phyloP scores from a whole-genome alignment of 495 filamentous ascomycete species.

The Aspergillus nidulans region DNA sequence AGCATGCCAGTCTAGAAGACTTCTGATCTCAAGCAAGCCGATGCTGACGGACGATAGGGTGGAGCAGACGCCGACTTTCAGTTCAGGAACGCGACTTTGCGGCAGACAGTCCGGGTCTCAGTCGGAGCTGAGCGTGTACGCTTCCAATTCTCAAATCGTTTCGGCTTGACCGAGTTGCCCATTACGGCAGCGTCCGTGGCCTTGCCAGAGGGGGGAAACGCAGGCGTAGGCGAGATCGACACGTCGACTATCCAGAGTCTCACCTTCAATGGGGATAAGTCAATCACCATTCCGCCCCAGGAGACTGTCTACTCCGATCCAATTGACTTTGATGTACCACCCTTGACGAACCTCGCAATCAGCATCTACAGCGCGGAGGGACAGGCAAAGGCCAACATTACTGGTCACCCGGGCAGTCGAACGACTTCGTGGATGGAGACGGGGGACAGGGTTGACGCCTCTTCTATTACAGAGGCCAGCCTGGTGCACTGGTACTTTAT shows the following conservation, averaged over 20 bases:
- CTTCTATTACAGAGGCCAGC: constrained; percentile 38
- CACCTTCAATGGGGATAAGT: constrained; percentile 51
- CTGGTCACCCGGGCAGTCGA: constrained; percentile 64
- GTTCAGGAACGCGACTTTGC: constrained; percentile 56
- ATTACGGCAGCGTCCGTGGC: constrained; percentile 58
- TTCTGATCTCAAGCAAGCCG: constrained; percentile 4
- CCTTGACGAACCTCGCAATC: constrained; percentile 50
- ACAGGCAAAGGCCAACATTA: constrained; percentile 54
- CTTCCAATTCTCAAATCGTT: constrained; percentile 64
- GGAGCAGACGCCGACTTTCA: constrained; percentile 9
- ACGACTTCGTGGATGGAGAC: constrained; percentile 54
- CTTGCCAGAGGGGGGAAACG: constrained; percentile 42
- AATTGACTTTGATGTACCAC: constrained; percentile 47
- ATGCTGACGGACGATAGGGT: neutral
- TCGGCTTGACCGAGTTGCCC: constrained; percentile 56
- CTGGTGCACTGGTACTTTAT: constrained; percentile 49
- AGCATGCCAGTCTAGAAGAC: too few relatives aligned
- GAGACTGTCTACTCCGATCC: constrained; percentile 61
- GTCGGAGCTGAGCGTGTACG: constrained; percentile 51
- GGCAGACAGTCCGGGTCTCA: constrained; percentile 61
- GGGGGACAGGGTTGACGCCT: constrained; percentile 50
- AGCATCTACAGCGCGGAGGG: constrained; percentile 56
- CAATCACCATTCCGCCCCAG: constrained; percentile 53
- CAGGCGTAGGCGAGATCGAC: constrained; percentile 53
- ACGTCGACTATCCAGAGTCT: constrained; percentile 43